Percentiles rank a stretch among this genome's conserved stretches.
phyloP scores from a whole-genome alignment of 208 protist species.

The Eutreptiella sp. region DNA sequence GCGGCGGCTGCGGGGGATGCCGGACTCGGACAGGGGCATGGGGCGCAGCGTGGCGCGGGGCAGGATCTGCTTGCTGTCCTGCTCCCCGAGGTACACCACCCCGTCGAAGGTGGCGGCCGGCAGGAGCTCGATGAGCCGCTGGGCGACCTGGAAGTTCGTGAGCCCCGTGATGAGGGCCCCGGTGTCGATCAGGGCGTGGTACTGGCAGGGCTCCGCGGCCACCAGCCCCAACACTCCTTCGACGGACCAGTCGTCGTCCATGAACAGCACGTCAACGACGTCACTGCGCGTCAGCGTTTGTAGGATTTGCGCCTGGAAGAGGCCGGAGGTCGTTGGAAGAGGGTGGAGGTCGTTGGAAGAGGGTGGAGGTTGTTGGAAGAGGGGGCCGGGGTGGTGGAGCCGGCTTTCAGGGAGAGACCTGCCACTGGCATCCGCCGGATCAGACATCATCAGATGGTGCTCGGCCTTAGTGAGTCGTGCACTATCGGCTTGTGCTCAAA shows the following conservation, averaged over 20 bases:
- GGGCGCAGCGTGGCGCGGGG: constrained; percentile 65
- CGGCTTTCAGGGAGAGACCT: no score
- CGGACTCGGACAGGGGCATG: constrained; percentile 78
- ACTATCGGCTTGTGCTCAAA: no score
- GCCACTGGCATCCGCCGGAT: no score
- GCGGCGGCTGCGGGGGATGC: constrained; percentile 67
- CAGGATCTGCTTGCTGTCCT: constrained; percentile 84
- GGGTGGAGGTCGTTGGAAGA: no score
- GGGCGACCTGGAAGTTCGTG: constrained; percentile 78
- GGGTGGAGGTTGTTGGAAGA: no score
- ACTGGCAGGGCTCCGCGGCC: not conserved
- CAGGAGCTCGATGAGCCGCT: constrained; percentile 65
- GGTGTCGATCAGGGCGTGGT: constrained; percentile 72
- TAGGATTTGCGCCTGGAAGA: no score
- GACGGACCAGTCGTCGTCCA: constrained; percentile 15
- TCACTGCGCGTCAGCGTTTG: not conserved
- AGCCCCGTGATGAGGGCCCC: constrained; percentile 91
- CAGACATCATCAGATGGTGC: no score
- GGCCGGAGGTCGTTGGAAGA: no score
- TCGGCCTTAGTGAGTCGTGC: no score
- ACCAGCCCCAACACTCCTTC: not conserved
- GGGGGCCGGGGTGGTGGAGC: no score
- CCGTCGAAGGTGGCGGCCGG: constrained; percentile 66
- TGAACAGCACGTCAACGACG: not conserved
- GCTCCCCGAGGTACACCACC: constrained; percentile 84